Conservation (phyloP, 768 basidiomycete genomes). For the Holtermanniella nyarrowii region DNA sequence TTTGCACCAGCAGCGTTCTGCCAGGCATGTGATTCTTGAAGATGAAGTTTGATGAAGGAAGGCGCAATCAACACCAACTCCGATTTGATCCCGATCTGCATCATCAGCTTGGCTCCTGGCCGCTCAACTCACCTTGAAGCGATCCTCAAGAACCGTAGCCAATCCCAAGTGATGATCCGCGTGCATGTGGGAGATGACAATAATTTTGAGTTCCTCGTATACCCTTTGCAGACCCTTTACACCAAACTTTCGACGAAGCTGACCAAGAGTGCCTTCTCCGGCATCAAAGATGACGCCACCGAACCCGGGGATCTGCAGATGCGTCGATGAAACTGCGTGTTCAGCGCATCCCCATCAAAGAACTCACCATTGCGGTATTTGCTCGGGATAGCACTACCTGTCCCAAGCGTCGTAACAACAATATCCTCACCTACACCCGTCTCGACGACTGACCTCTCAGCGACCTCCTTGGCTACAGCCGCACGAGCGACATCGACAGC, state of each 20-base stretch:
- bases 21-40: constrained; percentile 62
- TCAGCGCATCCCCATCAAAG: background rate
- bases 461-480: constrained; percentile 2
- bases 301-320: constrained; percentile 60
- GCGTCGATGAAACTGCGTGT: constrained; percentile 51
- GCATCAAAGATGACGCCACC: constrained; percentile 75
- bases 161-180: constrained; percentile 87
- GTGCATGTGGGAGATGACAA: constrained; percentile 84
- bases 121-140: constrained; percentile 51
- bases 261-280: constrained; percentile 90
- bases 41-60: constrained; percentile 26
- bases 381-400: constrained; percentile 73
- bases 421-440: constrained; percentile 52
- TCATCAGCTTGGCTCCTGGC: background rate
- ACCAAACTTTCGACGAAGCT: constrained; percentile 69
- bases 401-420: constrained; percentile 66
- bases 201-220: constrained; percentile 60
- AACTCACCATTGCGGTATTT: constrained; percentile 74
- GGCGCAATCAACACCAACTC: constrained; percentile 54
- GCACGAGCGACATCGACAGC: constrained; percentile 41
- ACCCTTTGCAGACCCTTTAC: constrained; percentile 35
- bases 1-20: constrained; percentile 53
- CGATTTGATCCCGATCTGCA: constrained; percentile 17
- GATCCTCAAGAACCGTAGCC: constrained; percentile 58
- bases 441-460: constrained; percentile 1